These are phyloP conservation scores for Xylaria sp. DNA, from an alignment of 2,329 filamentous ascomycete genomes.

Conservation along the genomic window DNA sequence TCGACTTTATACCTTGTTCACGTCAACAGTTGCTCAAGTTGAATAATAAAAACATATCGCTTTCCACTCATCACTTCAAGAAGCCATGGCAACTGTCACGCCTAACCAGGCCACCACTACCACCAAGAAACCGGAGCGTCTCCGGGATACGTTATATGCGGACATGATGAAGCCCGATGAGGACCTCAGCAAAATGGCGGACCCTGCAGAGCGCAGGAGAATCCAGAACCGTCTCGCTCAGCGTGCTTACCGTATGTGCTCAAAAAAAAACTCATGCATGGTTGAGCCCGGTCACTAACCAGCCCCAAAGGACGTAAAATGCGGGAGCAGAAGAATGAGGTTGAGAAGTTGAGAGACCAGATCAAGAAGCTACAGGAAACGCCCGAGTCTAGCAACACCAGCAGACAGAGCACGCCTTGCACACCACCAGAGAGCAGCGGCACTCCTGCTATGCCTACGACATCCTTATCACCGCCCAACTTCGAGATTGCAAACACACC, in stretches of 20 bases:
- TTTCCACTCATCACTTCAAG: constrained; percentile 26
- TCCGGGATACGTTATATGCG: constrained; percentile 42
- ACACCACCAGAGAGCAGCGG: constrained; percentile 38
- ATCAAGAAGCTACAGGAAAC: constrained; percentile 43
- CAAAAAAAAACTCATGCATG: not conserved
- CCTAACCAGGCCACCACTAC: constrained; percentile 33
- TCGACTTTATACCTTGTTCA: constrained; percentile 31
- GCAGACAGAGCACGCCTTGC: constrained; percentile 40
- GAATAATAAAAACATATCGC: constrained; percentile 20
- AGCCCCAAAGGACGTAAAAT: constrained; percentile 41
- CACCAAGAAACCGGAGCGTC: constrained; percentile 40
- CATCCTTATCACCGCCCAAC: constrained; percentile 37
- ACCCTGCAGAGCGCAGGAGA: constrained; percentile 40
- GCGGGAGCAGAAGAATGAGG: constrained; percentile 44
- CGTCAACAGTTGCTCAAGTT: constrained; percentile 30
- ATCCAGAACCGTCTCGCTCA: constrained; percentile 44
- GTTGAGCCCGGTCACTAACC: constrained; percentile 19
- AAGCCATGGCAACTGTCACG: constrained; percentile 38
- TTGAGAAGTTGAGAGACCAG: constrained; percentile 44
- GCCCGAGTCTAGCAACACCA: constrained; percentile 40
- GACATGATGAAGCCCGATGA: constrained; percentile 45
- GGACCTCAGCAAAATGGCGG: constrained; percentile 42
- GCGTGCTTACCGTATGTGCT: constrained; percentile 41
- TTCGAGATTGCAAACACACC: constrained; percentile 39
- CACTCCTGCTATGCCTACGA: constrained; percentile 29